Conservation (phyloP, 768 basidiomycete species). For the Leucocoprinus sp. region DNA sequence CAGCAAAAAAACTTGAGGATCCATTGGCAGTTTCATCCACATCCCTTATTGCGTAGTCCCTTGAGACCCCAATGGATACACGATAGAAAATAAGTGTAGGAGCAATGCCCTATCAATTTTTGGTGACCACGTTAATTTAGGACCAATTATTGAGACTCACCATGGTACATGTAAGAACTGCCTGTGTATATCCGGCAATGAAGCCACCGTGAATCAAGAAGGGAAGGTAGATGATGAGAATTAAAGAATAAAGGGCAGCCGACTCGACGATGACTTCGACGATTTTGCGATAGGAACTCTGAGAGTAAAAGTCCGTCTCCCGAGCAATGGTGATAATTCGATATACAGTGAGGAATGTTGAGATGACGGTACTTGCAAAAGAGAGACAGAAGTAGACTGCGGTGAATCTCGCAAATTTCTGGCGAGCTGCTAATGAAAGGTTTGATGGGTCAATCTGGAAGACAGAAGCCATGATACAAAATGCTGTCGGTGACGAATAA, state of each 20-base stretch:
- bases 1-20: too few relatives aligned
- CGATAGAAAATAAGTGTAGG: slow-evolving; percentile 3
- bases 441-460: slow-evolving; percentile 1
- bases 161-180: neutral
- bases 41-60: slow-evolving; percentile 4
- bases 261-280: slow-evolving; percentile 5
- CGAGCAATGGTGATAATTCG: neutral
- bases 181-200: slow-evolving; percentile 2
- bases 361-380: slow-evolving; percentile 1
- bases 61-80: slow-evolving; percentile 1
- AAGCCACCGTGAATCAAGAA: slow-evolving; percentile 3
- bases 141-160: neutral
- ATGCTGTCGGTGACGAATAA: neutral
- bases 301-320: neutral
- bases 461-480: neutral
- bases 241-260: slow-evolving; percentile 2
- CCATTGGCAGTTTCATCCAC: too few relatives aligned
- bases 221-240: slow-evolving; percentile 2
- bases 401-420: slow-evolving; percentile 3
- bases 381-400: slow-evolving; percentile 7
- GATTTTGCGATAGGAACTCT: slow-evolving; percentile 1
- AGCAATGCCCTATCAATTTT: slow-evolving; percentile 1
- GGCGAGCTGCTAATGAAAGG: neutral
- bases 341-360: neutral
- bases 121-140: neutral